phyloP scores from a whole-genome alignment of 2,329 filamentous ascomycete genomes.

The Aspergillus sp. region DNA sequence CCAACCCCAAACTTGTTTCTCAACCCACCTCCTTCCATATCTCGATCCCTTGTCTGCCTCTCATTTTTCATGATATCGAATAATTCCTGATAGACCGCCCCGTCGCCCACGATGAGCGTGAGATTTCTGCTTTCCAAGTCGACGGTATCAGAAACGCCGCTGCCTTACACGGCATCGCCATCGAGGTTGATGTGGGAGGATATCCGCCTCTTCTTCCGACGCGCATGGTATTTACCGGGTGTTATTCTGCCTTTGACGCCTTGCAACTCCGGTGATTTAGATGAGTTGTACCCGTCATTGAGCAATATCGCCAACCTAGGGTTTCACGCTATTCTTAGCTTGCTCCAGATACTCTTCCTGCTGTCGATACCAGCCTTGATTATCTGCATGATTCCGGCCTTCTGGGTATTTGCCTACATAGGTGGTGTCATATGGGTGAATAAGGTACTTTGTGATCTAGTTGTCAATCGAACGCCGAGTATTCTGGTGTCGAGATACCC shows the following conservation, averaged over 20 bases:
- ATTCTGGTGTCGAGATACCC: slow-evolving; percentile 5
- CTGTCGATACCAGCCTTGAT: slow-evolving; percentile 58
- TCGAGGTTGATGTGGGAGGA: slow-evolving; percentile 40
- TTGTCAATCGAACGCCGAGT: slow-evolving; percentile 34
- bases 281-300: slow-evolving; percentile 62
- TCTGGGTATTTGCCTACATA: slow-evolving; percentile 36
- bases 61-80: background rate
- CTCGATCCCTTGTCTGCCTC: background rate
- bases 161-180: slow-evolving; percentile 42
- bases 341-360: slow-evolving; percentile 63
- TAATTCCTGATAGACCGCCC: background rate
- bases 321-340: slow-evolving; percentile 58
- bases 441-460: slow-evolving; percentile 25
- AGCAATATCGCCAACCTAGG: slow-evolving; percentile 58
- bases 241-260: slow-evolving; percentile 60
- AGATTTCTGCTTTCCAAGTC: slow-evolving; percentile 12
- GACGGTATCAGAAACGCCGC: slow-evolving; percentile 19
- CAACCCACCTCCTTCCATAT: background rate
- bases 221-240: slow-evolving; percentile 51
- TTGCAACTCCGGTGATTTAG: slow-evolving; percentile 53
- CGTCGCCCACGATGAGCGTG: slow-evolving; percentile 1
- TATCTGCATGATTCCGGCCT: slow-evolving; percentile 35
- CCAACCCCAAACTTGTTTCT: background rate
- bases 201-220: slow-evolving; percentile 36
- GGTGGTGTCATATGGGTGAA: slow-evolving; percentile 28